These are phyloP conservation scores for Rhipidocladum racemiflorum DNA, from an alignment of 176 grass and related monocot species.

Conservation along the genomic window DNA sequence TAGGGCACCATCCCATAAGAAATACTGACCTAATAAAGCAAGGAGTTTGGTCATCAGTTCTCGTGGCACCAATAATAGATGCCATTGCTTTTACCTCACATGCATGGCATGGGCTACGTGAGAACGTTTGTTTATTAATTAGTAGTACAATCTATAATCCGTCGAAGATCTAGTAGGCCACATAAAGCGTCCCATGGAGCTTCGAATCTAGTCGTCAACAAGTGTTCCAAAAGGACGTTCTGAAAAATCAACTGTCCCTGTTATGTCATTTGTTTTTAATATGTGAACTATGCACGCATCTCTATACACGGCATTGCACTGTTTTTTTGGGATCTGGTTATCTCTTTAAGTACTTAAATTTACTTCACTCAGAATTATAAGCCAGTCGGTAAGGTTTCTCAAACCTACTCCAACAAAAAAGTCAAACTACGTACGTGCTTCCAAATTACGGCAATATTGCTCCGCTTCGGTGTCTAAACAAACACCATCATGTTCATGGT, in stretches of 20 bases:
- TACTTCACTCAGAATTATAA: too few relatives aligned
- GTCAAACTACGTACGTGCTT: too few relatives aligned
- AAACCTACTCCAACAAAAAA: too few relatives aligned
- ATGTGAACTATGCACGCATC: not conserved
- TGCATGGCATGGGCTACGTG: not conserved
- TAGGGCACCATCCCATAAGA: too few relatives aligned
- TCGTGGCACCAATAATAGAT: not conserved
- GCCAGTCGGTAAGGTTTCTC: too few relatives aligned
- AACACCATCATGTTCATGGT: too few relatives aligned
- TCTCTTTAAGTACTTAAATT: too few relatives aligned
- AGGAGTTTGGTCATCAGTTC: not conserved
- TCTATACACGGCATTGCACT: not conserved
- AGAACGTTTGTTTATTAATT: not conserved
- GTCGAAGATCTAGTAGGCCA: not conserved
- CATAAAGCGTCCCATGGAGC: not conserved
- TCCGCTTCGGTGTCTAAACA: too few relatives aligned
- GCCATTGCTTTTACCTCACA: not conserved
- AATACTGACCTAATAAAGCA: too few relatives aligned
- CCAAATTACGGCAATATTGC: too few relatives aligned
- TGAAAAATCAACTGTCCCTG: not conserved
- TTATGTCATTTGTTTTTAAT: not conserved
- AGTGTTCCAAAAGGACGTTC: not conserved
- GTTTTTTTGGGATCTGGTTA: too few relatives aligned
- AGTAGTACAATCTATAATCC: not conserved
- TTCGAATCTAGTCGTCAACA: not conserved